Evolutionary conservation across 2,329 filamentous ascomycete genomes (phyloP).

Genomic region (Xylaria sp.): DNA sequence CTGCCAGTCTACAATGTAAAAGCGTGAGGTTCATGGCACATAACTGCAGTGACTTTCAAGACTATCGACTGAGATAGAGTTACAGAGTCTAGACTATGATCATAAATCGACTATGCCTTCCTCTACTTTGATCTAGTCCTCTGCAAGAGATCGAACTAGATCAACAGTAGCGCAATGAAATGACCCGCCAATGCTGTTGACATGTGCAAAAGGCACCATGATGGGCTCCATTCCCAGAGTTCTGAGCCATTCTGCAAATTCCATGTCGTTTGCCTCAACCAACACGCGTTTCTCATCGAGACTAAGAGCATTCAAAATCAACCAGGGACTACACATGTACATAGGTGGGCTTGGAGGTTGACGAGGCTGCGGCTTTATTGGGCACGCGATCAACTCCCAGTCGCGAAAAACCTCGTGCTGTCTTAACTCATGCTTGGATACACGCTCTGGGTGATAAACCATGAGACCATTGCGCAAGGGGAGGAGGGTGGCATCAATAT

Average conservation of each 20-base stretch:
- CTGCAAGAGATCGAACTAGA: too few species aligned
- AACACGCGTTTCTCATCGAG: conserved; percentile 37
- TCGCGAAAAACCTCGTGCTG: conserved; percentile 34
- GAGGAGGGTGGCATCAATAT: conserved; percentile 42
- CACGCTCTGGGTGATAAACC: conserved; percentile 37
- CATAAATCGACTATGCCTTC: too few species aligned
- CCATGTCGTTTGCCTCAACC: conserved; percentile 38
- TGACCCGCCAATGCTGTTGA: conserved; percentile 42
- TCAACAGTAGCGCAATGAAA: conserved; percentile 41
- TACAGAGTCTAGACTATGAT: too few species aligned
- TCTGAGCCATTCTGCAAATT: too few species aligned
- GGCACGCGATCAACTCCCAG: conserved; percentile 40
- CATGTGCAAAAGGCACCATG: conserved; percentile 41
- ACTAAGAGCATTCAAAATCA: conserved; percentile 37
- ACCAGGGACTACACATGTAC: conserved; percentile 40
- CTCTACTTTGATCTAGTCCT: too few species aligned
- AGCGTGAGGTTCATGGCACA: too few species aligned
- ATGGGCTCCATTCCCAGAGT: too few species aligned
- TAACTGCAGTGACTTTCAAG: too few species aligned
- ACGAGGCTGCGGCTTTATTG: conserved; percentile 31
- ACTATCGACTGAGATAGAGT: too few species aligned
- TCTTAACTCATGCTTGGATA: conserved; percentile 34
- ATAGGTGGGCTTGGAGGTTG: conserved; percentile 30
- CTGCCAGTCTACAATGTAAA: too few species aligned
- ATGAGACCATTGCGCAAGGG: conserved; percentile 39